A percentile compares a stretch with the other conserved stretches of the same genome.
Conservation (phyloP, 441 rosid species). For the Metrosideros polymorpha region DNA sequence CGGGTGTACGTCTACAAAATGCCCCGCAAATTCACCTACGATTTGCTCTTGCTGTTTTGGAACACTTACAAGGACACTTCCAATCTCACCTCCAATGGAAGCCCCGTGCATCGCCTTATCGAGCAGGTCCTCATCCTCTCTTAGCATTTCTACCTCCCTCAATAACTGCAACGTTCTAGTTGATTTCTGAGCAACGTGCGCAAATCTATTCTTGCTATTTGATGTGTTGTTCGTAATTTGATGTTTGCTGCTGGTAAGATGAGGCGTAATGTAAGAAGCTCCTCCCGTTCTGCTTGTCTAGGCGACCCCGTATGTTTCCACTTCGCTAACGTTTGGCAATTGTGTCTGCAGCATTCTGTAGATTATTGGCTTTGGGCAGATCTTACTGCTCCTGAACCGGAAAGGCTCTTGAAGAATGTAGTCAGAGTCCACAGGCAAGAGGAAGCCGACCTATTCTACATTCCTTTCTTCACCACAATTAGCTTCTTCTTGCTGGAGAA, state of each 20-base stretch:
- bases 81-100: conserved; percentile 89
- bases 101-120: conserved; percentile 94
- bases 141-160: not conserved
- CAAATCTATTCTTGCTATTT: not conserved
- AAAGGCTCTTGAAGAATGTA: conserved; percentile 70
- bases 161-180: not conserved
- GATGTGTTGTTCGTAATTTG: not conserved
- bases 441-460: conserved; percentile 79
- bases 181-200: not conserved
- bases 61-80: conserved; percentile 60
- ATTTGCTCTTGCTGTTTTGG: conserved; percentile 67
- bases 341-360: conserved; percentile 60
- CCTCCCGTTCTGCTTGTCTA: not conserved
- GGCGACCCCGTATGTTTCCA: not conserved
- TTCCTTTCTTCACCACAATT: conserved; percentile 88
- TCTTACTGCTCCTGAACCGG: conserved; percentile 65
- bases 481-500: conserved; percentile 96
- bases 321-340: not conserved
- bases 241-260: not conserved
- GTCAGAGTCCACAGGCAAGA: conserved; percentile 65
- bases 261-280: not conserved
- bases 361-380: conserved; percentile 99
- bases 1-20: conserved; percentile 87
- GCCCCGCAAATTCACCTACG: conserved; percentile 83
- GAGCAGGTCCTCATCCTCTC: conserved; percentile 49